Conservation (phyloP, 768 basidiomycete species). For the Lactarius evosmus region DNA sequence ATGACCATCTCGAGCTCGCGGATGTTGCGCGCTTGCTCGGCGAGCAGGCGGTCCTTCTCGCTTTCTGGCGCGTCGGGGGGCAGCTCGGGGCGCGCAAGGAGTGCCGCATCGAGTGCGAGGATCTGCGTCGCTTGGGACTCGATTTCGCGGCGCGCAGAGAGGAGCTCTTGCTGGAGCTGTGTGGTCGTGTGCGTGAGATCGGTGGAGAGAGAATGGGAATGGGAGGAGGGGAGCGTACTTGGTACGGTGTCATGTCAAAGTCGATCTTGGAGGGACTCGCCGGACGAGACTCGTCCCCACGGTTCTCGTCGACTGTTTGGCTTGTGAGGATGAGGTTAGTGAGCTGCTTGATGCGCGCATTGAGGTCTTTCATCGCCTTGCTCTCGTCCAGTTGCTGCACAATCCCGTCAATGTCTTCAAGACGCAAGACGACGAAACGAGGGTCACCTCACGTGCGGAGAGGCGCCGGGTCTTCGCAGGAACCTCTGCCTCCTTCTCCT, state of each 20-base stretch:
- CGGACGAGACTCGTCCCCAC: constrained; percentile 69
- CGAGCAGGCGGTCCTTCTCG: constrained; percentile 72
- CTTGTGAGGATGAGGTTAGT: constrained; percentile 85
- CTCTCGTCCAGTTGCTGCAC: constrained; percentile 78
- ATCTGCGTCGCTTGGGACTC: constrained; percentile 83
- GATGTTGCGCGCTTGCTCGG: constrained; percentile 71
- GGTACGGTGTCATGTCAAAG: constrained; percentile 85
- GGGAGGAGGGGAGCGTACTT: constrained; percentile 44
- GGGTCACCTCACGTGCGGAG: constrained; percentile 46
- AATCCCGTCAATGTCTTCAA: constrained; percentile 15
- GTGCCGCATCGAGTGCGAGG: constrained; percentile 73
- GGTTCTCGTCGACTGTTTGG: constrained; percentile 69
- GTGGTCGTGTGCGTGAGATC: background rate
- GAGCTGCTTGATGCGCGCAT: constrained; percentile 73
- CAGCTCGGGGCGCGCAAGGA: constrained; percentile 66
- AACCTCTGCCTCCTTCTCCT: constrained; percentile 55
- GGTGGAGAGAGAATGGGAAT: background rate
- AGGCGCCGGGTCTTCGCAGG: constrained; percentile 42
- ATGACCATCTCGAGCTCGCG: constrained; percentile 73
- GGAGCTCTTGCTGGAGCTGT: constrained; percentile 87
- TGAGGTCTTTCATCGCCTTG: constrained; percentile 80
- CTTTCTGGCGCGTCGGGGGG: constrained; percentile 61
- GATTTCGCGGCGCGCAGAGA: constrained; percentile 70
- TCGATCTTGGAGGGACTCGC: constrained; percentile 85
- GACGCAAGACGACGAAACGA: background rate